These are phyloP conservation scores for Fusarium circinatum DNA, from an alignment of 2,329 filamentous ascomycete genomes.

Conservation along the genomic window DNA sequence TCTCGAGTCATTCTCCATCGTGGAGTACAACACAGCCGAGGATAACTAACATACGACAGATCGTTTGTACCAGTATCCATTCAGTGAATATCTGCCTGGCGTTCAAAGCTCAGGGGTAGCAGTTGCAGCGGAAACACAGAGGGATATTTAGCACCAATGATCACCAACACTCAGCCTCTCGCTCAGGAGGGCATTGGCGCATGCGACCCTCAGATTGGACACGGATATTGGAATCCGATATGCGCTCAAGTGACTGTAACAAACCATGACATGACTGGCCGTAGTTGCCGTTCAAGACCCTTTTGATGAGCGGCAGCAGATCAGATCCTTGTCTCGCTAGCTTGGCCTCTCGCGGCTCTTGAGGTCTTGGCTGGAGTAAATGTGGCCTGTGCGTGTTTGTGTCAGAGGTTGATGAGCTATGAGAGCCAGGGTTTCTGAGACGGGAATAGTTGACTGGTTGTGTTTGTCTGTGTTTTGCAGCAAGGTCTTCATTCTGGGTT, in stretches of 20 bases:
- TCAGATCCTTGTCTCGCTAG: conserved; percentile 25
- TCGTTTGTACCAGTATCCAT: background rate
- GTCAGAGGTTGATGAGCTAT: conserved; percentile 13
- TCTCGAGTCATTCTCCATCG: background rate
- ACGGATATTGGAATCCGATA: conserved; percentile 37
- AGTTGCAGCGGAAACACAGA: conserved; percentile 8
- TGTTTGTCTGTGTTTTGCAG: background rate
- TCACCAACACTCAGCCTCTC: background rate
- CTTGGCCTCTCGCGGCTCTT: conserved; percentile 39
- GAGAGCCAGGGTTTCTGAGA: background rate
- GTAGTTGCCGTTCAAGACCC: conserved; percentile 14
- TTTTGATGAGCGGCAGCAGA: conserved; percentile 32
- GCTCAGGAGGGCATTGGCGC: background rate
- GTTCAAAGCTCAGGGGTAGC: conserved; percentile 13
- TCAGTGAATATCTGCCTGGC: conserved; percentile 3
- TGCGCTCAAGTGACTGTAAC: conserved; percentile 13
- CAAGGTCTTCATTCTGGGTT: background rate
- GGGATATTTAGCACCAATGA: background rate
- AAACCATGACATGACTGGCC: background rate
- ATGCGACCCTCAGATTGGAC: conserved; percentile 6
- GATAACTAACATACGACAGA: conserved; percentile 30
- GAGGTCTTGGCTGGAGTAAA: conserved; percentile 34
- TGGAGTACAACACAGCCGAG: conserved; percentile 28
- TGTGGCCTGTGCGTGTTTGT: conserved; percentile 18
- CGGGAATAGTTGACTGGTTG: background rate